Evolutionary conservation across 2,329 filamentous ascomycete genomes (phyloP).

Genomic region (Fusarium sp.): DNA sequence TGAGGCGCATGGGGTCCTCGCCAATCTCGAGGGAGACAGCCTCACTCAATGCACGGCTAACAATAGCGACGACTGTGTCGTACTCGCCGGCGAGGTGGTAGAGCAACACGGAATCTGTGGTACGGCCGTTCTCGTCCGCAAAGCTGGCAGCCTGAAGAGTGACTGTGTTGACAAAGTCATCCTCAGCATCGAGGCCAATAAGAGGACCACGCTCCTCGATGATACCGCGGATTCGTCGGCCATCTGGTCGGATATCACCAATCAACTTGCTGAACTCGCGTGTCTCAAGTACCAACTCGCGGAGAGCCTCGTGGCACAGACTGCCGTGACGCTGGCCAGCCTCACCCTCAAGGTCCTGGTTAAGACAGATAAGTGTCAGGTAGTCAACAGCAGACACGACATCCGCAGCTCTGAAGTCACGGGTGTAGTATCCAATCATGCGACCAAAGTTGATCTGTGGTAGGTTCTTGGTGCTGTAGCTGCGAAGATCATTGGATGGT

Average conservation of each 20-base stretch:
- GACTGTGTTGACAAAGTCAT: slow-evolving; percentile 90
- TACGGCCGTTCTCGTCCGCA: slow-evolving; percentile 93
- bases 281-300: slow-evolving; percentile 95
- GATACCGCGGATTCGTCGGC: slow-evolving; percentile 84
- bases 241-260: slow-evolving; percentile 89
- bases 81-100: slow-evolving; percentile 97
- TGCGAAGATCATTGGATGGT: slow-evolving; percentile 77
- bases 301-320: slow-evolving; percentile 91
- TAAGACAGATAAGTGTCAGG: slow-evolving; percentile 89
- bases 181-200: slow-evolving; percentile 82
- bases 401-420: slow-evolving; percentile 92
- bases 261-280: slow-evolving; percentile 94
- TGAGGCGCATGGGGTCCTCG: slow-evolving; percentile 80
- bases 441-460: slow-evolving; percentile 94
- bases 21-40: slow-evolving; percentile 88
- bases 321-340: slow-evolving; percentile 80
- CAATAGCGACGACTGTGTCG: slow-evolving; percentile 89
- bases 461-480: slow-evolving; percentile 73
- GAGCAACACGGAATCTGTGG: slow-evolving; percentile 91
- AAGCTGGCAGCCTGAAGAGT: slow-evolving; percentile 92
- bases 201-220: slow-evolving; percentile 87
- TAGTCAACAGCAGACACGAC: slow-evolving; percentile 94
- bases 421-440: slow-evolving; percentile 94
- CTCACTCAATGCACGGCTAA: slow-evolving; percentile 91
- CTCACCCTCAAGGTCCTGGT: slow-evolving; percentile 81